Base-by-base conservation (phyloP, 495 filamentous ascomycete genomes). In the Xylaria intraflava region DNA sequence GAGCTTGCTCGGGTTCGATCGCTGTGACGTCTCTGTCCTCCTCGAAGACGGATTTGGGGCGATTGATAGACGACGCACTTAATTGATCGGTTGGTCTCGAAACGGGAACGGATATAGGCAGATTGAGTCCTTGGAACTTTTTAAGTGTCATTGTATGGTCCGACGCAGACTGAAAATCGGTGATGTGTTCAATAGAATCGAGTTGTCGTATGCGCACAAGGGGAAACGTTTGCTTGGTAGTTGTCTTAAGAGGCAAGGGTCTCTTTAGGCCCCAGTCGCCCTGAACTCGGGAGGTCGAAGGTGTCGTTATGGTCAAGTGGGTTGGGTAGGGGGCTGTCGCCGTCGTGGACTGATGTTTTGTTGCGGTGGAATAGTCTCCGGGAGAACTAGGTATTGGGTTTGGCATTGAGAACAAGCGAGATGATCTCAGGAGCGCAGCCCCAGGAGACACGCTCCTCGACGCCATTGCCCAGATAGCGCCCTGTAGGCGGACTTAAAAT, bases 251-350 rank as follows among this genome's bases (percentile, higher is more conserved):
- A 2, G 93, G 93, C 0, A 97, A 71, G 8, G 88, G 76, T 33
- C 94, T 77, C 70, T 99, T 99, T 57, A 97, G 72, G 22, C 93
- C 93, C 94, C 93, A 99, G 63, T 97, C 93, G 19, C 93, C 93
- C 57, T 79, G 77, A 19, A 70, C 64, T 30, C 89, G 78, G n/a
- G 92, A 90, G 20, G 85, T 78, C 6, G 69, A 62, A 2, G 90
- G 84, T 1, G 91, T 95, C 16, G 88, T 85, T 64, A 99, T 88
- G 56, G 88, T 79, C 57, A 90, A 88, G 64, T 87, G 81, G 52
- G 82, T 89, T n/a, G 93, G 93, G 71, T 85, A 84, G 52, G 81
- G 80, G 17, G 80, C 71, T 24, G 92, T 94, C 26, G 87, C 82
- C 22, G 85, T 86, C 7, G 62, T 48, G 8, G 64, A 65, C 0